Evolutionary conservation across 1,139 yeast species (phyloP).

Genomic region (Torulaspora pretoriensis): DNA sequence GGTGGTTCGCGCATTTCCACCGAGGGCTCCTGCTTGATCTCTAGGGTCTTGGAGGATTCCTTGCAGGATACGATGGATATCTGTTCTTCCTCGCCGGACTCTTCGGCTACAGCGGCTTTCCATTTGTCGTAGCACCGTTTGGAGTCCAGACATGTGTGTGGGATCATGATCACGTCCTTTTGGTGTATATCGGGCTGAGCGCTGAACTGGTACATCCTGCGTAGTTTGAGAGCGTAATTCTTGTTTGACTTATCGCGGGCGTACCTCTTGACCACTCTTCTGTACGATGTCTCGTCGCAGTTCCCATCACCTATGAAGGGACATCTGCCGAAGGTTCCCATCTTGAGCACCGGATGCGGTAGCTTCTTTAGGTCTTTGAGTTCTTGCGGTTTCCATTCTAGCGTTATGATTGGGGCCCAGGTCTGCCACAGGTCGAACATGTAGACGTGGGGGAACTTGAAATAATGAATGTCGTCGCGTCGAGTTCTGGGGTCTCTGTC

Average conservation of each 20-base stretch:
- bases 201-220: conserved; percentile 31
- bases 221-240: conserved; percentile 32
- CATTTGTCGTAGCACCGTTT: conserved; percentile 21
- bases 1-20: neutral
- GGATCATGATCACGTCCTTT: conserved; percentile 21
- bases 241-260: conserved; percentile 33
- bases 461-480: conserved; percentile 80
- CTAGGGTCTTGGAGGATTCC: conserved; percentile 3
- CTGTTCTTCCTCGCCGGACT: conserved; percentile 5
- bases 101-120: conserved; percentile 7
- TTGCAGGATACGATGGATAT: conserved; percentile 1
- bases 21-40: conserved; percentile 3
- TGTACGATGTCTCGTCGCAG: conserved; percentile 32
- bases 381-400: conserved; percentile 63
- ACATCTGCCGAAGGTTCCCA: conserved; percentile 62
- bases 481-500: conserved; percentile 85
- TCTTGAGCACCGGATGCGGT: conserved; percentile 44
- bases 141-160: conserved; percentile 26
- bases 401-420: conserved; percentile 74
- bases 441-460: conserved; percentile 69
- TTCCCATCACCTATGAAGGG: conserved; percentile 56
- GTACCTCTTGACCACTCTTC: conserved; percentile 32
- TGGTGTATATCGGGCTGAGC: conserved; percentile 25
- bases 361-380: conserved; percentile 30
- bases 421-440: conserved; percentile 78